Percentiles rank a stretch among this genome's conserved stretches.
Evolutionary conservation across 2,329 filamentous ascomycete species (phyloP).

Genomic region (Exophiala phaeomuriformis): DNA sequence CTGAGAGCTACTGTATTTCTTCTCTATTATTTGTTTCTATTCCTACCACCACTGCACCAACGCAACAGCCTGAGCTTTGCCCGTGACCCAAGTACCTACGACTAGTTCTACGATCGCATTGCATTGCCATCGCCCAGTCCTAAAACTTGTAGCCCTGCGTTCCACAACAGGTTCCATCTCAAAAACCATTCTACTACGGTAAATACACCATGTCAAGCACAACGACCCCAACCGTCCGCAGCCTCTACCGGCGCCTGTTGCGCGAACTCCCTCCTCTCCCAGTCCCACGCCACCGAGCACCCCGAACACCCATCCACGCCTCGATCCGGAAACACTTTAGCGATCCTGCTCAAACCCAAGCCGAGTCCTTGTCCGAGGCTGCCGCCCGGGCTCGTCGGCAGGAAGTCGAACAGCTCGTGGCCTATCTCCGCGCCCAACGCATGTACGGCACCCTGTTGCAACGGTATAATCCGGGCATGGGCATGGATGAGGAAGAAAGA

Average conservation of each 20-base stretch:
- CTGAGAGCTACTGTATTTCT: too few relatives aligned
- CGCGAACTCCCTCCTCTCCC: slow-evolving; percentile 71
- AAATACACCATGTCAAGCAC: not conserved
- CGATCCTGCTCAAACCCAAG: slow-evolving; percentile 11
- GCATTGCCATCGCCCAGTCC: too few relatives aligned
- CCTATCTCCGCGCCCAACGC: slow-evolving; percentile 78
- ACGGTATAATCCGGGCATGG: slow-evolving; percentile 88
- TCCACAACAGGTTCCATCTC: too few relatives aligned
- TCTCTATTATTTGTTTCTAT: too few relatives aligned
- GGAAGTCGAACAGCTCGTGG: slow-evolving; percentile 68
- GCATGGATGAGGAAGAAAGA: slow-evolving; percentile 75
- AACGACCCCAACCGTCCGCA: slow-evolving; percentile 46
- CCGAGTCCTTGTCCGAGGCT: too few relatives aligned
- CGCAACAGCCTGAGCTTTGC: too few relatives aligned
- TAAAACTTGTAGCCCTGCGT: too few relatives aligned
- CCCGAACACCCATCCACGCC: slow-evolving; percentile 57
- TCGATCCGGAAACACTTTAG: slow-evolving; percentile 61
- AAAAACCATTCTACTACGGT: too few relatives aligned
- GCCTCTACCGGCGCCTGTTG: slow-evolving; percentile 79
- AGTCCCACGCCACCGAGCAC: slow-evolving; percentile 24
- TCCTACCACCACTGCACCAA: too few relatives aligned
- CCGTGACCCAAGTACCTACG: too few relatives aligned
- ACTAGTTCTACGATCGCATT: too few relatives aligned
- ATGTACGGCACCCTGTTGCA: slow-evolving; percentile 74
- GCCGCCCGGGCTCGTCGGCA: slow-evolving; percentile 31